Percentiles rank a stretch among this genome's conserved stretches.
Conservation (phyloP, 148 eudicot species). For the Nepenthes mirabilis region DNA sequence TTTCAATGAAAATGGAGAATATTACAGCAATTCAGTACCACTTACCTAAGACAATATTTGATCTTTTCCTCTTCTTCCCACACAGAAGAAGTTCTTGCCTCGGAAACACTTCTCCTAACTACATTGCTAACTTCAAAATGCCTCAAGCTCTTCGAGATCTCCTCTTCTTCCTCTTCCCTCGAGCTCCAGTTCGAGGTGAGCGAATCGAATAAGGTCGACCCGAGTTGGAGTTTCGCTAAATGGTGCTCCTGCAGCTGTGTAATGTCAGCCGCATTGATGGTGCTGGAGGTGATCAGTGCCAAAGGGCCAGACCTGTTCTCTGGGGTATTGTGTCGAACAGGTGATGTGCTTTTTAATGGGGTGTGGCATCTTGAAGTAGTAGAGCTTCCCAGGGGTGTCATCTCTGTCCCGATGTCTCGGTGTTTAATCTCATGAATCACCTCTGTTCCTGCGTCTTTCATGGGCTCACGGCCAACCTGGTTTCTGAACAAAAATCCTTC, state of each 20-base stretch:
- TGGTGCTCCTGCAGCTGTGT: slow-evolving; percentile 46
- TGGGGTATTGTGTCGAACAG: slow-evolving; percentile 72
- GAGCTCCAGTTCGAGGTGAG: slow-evolving; percentile 61
- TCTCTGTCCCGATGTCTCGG: slow-evolving; percentile 76
- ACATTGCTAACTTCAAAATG: slow-evolving; percentile 61
- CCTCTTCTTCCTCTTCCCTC: slow-evolving; percentile 87
- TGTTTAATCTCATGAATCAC: slow-evolving; percentile 33
- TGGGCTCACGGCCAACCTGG: slow-evolving; percentile 19
- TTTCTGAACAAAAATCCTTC: slow-evolving; percentile 53
- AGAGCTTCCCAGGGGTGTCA: slow-evolving; percentile 78
- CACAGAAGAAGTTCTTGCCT: slow-evolving; percentile 33
- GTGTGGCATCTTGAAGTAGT: slow-evolving; percentile 75
- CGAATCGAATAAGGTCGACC: slow-evolving; percentile 39
- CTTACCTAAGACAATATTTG: slow-evolving; percentile 61
- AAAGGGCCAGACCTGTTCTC: slow-evolving; percentile 53
- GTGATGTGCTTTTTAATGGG: slow-evolving; percentile 55
- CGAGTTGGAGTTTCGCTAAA: slow-evolving; percentile 49
- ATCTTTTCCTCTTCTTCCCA: slow-evolving; percentile 83
- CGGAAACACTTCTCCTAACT: slow-evolving; percentile 48
- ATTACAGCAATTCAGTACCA: background rate
- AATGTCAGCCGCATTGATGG: slow-evolving; percentile 26
- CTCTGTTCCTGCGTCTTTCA: slow-evolving; percentile 26
- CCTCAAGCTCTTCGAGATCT: slow-evolving; percentile 80
- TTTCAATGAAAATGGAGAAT: background rate
- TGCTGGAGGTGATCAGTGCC: slow-evolving; percentile 10